Evolutionary conservation across 306 rosid genomes (phyloP).

Genomic region (Cicer pinnatifidum): DNA sequence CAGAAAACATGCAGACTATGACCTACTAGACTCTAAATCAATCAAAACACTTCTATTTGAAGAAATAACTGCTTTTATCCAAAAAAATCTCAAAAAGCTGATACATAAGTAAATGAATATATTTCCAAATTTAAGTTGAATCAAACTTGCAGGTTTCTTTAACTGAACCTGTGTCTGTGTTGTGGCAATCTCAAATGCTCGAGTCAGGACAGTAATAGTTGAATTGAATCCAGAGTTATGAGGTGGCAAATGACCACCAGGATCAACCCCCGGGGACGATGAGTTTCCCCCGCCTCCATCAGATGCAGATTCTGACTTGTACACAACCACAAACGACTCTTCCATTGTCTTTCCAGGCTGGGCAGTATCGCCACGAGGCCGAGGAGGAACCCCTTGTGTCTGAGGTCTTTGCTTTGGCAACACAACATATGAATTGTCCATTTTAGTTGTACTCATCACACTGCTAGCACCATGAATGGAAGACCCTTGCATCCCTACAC

Average conservation of each 20-base stretch:
- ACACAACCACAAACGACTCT: conserved; percentile 90
- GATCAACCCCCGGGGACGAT: conserved; percentile 61
- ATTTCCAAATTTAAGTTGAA: conserved; percentile 6
- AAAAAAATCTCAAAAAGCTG: background rate
- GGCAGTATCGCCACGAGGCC: conserved; percentile 61
- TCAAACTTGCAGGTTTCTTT: conserved; percentile 6
- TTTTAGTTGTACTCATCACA: conserved; percentile 70
- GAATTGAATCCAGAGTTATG: conserved; percentile 82
- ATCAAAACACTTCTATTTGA: background rate
- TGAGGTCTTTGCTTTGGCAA: conserved; percentile 74
- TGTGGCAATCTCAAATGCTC: conserved; percentile 96
- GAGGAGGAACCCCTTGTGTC: conserved; percentile 70
- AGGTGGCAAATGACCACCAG: conserved; percentile 61
- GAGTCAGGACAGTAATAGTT: conserved; percentile 72
- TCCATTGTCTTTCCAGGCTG: conserved; percentile 87
- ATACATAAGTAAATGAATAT: background rate
- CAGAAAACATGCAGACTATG: conserved; percentile 30
- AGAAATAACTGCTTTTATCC: background rate
- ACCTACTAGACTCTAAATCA: conserved; percentile 13
- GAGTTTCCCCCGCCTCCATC: conserved; percentile 75
- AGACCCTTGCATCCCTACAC: conserved; percentile 86
- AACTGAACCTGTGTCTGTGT: conserved; percentile 80
- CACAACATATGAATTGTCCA: conserved; percentile 94
- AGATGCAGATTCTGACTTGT: conserved; percentile 75
- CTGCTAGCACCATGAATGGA: conserved; percentile 79